Conservation (phyloP, 108 stramenopile species). For the Nitzschia putrida region DNA sequence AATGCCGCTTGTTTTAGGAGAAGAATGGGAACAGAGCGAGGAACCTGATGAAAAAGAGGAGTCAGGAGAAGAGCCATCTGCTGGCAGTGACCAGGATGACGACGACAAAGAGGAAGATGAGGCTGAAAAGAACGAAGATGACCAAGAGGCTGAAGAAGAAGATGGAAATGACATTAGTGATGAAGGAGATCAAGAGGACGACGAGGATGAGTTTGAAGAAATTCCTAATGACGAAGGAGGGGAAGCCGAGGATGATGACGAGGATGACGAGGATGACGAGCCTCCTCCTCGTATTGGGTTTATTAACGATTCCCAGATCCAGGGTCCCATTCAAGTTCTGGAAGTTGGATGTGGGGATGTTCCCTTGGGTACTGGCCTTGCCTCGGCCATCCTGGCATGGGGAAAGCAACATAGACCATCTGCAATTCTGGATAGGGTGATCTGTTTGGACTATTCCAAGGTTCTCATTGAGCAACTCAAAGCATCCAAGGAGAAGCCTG, state of each 20-base stretch:
- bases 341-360: constrained; percentile 86
- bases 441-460: constrained; percentile 73
- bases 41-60: constrained; percentile 26
- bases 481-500: constrained; percentile 11
- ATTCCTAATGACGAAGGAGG: constrained; percentile 28
- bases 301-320: constrained; percentile 7
- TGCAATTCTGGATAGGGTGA: constrained; percentile 47
- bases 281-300: constrained; percentile 23
- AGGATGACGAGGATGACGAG: constrained; percentile 40
- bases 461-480: constrained; percentile 56
- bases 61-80: constrained; percentile 19
- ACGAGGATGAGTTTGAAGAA: constrained; percentile 24
- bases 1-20: constrained; percentile 70
- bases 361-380: constrained; percentile 54
- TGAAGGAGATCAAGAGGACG: constrained; percentile 10
- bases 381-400: neutral
- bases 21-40: neutral
- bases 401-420: neutral
- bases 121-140: constrained; percentile 39
- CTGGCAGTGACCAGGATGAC: constrained; percentile 17
- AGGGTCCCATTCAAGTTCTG: constrained; percentile 55
- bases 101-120: constrained; percentile 21
- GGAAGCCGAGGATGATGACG: constrained; percentile 42
- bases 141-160: constrained; percentile 23
- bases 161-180: constrained; percentile 18